Percentiles rank a stretch among this genome's conserved stretches.
Evolutionary conservation across 2,329 filamentous ascomycete species (phyloP).

Genomic region (Epichloe festucae): DNA sequence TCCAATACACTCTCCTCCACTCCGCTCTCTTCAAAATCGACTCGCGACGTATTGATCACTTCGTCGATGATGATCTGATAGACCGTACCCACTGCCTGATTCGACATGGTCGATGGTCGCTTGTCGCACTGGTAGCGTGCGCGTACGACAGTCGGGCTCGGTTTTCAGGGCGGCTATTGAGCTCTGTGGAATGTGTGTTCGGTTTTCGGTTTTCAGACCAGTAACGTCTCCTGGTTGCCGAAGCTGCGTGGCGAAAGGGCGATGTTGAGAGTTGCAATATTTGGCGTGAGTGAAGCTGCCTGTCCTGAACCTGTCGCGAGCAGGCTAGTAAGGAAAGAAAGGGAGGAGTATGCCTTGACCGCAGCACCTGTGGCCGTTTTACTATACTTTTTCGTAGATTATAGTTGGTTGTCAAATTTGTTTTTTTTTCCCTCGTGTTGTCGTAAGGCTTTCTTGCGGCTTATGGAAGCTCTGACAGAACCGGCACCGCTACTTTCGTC

Average conservation of each 20-base stretch:
- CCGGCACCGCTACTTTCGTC: conserved; percentile 1
- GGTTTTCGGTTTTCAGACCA: not conserved
- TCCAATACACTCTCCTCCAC: conserved; percentile 78
- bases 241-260: not conserved
- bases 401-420: not conserved
- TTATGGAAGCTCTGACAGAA: not conserved
- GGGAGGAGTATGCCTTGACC: not conserved
- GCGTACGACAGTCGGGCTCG: conserved; percentile 1
- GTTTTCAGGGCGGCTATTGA: not conserved
- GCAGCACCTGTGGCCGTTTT: not conserved
- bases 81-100: conserved; percentile 54
- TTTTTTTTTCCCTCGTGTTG: not conserved
- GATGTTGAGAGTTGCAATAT: not conserved
- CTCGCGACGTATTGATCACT: conserved; percentile 81
- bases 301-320: not conserved
- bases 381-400: not conserved
- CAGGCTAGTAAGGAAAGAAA: not conserved
- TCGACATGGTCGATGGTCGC: conserved; percentile 36
- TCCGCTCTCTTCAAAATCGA: conserved; percentile 94
- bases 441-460: not conserved
- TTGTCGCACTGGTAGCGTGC: conserved; percentile 3
- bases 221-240: not conserved
- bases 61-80: conserved; percentile 70
- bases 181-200: not conserved
- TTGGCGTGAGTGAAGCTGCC: not conserved